phyloP scores from a whole-genome alignment of 73 alveolate genomes.

The Symbiodinium natans region DNA sequence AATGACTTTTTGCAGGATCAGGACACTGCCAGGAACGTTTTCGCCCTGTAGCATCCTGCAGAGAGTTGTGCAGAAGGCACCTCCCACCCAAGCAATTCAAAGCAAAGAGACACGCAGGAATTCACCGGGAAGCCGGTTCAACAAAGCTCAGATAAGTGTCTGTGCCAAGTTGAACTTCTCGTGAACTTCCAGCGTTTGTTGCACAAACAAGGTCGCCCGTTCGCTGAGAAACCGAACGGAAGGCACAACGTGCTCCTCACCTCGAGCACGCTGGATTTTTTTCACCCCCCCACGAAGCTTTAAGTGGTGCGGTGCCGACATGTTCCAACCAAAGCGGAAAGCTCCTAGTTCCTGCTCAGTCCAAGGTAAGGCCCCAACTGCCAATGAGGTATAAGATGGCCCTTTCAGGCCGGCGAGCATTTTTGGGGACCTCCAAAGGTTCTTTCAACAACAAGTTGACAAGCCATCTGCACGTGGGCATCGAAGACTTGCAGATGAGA shows the following conservation, averaged over 20 bases:
- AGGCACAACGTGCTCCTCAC: constrained; percentile 43
- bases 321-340: not conserved
- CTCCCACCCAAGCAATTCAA: not conserved
- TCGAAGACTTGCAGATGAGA: not conserved
- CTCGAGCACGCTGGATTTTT: not conserved
- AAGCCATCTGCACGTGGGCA: not conserved
- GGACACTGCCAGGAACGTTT: constrained; percentile 71
- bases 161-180: constrained; percentile 73
- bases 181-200: constrained; percentile 38
- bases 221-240: not conserved
- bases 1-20: constrained; percentile 31
- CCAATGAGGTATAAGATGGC: constrained; percentile 51
- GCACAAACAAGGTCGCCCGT: not conserved
- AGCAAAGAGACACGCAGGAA: not conserved
- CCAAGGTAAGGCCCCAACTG: not conserved
- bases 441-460: no score
- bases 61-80: not conserved
- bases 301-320: not conserved
- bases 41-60: constrained; percentile 89
- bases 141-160: not conserved
- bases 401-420: constrained; percentile 39
- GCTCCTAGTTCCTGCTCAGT: not conserved
- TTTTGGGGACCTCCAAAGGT: constrained; percentile 55
- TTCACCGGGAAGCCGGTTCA: not conserved
- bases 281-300: not conserved